These are phyloP conservation scores for Arthroderma sp. DNA, from an alignment of 2,329 filamentous ascomycete species.

Conservation along the genomic window DNA sequence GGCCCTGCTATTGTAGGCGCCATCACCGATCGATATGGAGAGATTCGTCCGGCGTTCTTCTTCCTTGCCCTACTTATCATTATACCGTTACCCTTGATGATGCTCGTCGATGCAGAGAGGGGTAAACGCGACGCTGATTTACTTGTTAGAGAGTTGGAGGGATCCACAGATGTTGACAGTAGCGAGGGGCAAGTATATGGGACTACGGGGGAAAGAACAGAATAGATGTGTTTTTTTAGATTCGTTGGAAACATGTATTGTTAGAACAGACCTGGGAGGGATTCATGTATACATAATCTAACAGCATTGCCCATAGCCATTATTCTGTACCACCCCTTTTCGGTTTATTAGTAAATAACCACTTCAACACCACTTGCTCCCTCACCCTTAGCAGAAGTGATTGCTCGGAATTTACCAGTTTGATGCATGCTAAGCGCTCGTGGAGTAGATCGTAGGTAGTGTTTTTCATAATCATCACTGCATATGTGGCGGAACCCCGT, in stretches of 20 bases:
- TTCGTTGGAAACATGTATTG: not conserved
- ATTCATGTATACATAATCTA: not conserved
- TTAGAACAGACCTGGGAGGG: not conserved
- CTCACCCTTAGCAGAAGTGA: not conserved
- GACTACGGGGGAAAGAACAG: not conserved
- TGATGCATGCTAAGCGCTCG: not conserved
- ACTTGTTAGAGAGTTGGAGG: conserved; percentile 44
- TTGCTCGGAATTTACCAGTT: not conserved
- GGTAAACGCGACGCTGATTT: conserved; percentile 57
- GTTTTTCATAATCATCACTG: not conserved
- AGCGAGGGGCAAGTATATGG: not conserved
- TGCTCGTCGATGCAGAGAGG: conserved; percentile 70
- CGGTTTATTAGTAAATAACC: conserved; percentile 1
- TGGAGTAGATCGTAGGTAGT: not conserved
- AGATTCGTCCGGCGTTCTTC: conserved; percentile 79
- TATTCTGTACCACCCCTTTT: not conserved
- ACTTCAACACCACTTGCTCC: not conserved
- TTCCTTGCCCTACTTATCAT: conserved; percentile 80
- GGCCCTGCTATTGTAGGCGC: conserved; percentile 86
- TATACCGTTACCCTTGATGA: conserved; percentile 71
- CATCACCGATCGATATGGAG: conserved; percentile 74
- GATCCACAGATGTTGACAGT: not conserved
- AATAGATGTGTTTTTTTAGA: not conserved
- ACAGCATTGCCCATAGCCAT: not conserved
- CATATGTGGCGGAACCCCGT: not conserved